Conservation (phyloP, 441 rosid species). For the Pelargonium myrrhifolium region DNA sequence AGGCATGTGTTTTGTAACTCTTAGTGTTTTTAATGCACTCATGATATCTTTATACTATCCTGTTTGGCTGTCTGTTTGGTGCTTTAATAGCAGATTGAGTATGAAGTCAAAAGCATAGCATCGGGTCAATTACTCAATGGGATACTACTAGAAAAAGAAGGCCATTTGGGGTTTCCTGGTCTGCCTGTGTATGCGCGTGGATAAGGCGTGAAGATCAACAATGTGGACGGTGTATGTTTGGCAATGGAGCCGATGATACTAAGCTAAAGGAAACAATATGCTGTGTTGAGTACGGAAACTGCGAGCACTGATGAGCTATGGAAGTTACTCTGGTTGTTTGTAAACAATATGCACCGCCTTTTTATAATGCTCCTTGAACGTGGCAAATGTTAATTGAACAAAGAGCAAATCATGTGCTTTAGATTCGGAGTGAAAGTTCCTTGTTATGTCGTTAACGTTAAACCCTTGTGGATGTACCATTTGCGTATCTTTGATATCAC, state of each 20-base stretch:
- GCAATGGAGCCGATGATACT: conserved; percentile 1
- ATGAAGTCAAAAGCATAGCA: conserved; percentile 38
- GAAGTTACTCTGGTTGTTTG: neutral
- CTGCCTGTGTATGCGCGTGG: conserved; percentile 5
- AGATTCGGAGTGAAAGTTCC: neutral
- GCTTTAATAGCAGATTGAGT: conserved; percentile 18
- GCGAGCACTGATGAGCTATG: neutral
- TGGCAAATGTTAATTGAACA: neutral
- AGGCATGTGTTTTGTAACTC: conserved; percentile 54
- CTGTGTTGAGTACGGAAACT: neutral
- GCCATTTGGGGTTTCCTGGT: conserved; percentile 16
- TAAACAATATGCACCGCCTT: neutral
- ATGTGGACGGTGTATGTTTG: neutral
- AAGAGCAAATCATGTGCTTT: neutral
- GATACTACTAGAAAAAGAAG: conserved; percentile 8
- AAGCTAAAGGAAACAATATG: neutral
- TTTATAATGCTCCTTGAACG: neutral
- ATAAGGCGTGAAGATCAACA: conserved; percentile 7
- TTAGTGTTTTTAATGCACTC: conserved; percentile 22
- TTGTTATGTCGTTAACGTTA: neutral
- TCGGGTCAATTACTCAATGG: conserved; percentile 3
- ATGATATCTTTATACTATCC: conserved; percentile 38
- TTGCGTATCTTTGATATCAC: neutral
- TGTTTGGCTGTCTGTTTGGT: conserved; percentile 2
- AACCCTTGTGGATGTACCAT: neutral